Conservation (phyloP, 208 protist genomes). For the Herpetomonas samuelpessoai region DNA sequence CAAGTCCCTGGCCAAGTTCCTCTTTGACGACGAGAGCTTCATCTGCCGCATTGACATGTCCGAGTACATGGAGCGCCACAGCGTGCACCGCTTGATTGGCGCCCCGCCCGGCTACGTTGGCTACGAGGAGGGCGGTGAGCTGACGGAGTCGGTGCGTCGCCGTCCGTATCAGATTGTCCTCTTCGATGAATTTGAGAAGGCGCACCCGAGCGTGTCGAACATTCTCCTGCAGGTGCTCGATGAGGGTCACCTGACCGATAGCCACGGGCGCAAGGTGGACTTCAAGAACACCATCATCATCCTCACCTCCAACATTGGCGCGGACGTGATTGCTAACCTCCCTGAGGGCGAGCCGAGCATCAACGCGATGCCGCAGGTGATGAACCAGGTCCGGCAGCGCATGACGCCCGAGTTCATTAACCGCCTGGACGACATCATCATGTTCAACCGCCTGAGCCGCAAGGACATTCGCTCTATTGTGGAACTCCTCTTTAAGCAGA, state of each 20-base stretch:
- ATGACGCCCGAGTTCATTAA: constrained; percentile 99
- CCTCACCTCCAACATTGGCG: constrained; percentile 96
- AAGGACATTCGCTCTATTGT: constrained; percentile 90
- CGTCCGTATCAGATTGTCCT: constrained; percentile 97
- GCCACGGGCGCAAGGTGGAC: constrained; percentile 95
- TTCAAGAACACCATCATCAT: constrained; percentile 99
- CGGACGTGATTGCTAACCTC: constrained; percentile 79
- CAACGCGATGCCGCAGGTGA: constrained; percentile 70
- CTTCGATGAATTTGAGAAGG: constrained; percentile 99
- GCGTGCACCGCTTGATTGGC: constrained; percentile 96
- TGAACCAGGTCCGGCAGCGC: constrained; percentile 79
- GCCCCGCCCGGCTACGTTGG: constrained; percentile 99
- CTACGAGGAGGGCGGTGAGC: constrained; percentile 97
- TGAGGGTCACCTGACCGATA: constrained; percentile 98
- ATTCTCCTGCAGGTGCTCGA: constrained; percentile 98
- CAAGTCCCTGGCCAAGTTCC: constrained; percentile 93
- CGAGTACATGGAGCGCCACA: constrained; percentile 98
- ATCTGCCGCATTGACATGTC: constrained; percentile 99
- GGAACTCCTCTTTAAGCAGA: constrained; percentile 80
- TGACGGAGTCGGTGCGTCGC: constrained; percentile 98
- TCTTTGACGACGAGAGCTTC: constrained; percentile 97
- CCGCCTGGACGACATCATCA: constrained; percentile 97
- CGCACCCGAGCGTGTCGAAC: constrained; percentile 96
- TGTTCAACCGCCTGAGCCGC: constrained; percentile 93
- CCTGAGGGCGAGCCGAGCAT: constrained; percentile 55